Conservation (phyloP, 1,284 basidiomycete species). For the Pseudozyma tsukubaensis region DNA sequence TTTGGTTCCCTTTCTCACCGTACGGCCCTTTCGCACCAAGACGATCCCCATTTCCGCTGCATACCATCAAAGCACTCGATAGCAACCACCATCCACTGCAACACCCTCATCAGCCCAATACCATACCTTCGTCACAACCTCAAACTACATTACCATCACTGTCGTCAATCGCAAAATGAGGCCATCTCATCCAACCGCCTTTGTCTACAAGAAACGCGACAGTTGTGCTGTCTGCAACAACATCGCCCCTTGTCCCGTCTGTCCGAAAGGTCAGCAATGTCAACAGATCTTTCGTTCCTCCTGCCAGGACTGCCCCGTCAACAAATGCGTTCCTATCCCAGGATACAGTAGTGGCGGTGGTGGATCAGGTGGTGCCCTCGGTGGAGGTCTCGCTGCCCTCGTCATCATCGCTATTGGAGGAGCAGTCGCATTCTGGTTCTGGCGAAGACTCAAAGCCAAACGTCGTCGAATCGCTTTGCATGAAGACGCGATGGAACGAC, state of each 20-base stretch:
- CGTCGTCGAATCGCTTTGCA: slow-evolving; percentile 39
- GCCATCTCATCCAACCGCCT: slow-evolving; percentile 28
- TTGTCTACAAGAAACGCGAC: slow-evolving; percentile 44
- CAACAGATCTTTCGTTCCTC: slow-evolving; percentile 50
- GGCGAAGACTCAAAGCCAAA: slow-evolving; percentile 30
- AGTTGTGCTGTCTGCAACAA: slow-evolving; percentile 46
- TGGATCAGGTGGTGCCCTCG: slow-evolving; percentile 40
- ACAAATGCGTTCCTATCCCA: slow-evolving; percentile 43
- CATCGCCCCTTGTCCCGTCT: slow-evolving; percentile 43
- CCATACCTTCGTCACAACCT: background rate
- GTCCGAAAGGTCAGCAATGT: slow-evolving; percentile 43
- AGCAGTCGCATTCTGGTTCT: slow-evolving; percentile 33
- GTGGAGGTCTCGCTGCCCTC: slow-evolving; percentile 46
- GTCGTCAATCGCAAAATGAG: slow-evolving; percentile 7
- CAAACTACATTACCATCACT: background rate
- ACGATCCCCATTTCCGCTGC: background rate
- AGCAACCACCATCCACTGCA: background rate
- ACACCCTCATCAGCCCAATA: too few relatives aligned
- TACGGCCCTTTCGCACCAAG: background rate
- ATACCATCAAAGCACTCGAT: background rate
- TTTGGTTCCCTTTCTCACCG: slow-evolving; percentile 1
- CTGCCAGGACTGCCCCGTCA: slow-evolving; percentile 51
- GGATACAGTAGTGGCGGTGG: slow-evolving; percentile 6
- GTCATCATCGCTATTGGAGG: slow-evolving; percentile 29
- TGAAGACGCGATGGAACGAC: slow-evolving; percentile 30